Base-by-base conservation (phyloP, 805 yeast species). In the Zygoascus ofunaensis region DNA sequence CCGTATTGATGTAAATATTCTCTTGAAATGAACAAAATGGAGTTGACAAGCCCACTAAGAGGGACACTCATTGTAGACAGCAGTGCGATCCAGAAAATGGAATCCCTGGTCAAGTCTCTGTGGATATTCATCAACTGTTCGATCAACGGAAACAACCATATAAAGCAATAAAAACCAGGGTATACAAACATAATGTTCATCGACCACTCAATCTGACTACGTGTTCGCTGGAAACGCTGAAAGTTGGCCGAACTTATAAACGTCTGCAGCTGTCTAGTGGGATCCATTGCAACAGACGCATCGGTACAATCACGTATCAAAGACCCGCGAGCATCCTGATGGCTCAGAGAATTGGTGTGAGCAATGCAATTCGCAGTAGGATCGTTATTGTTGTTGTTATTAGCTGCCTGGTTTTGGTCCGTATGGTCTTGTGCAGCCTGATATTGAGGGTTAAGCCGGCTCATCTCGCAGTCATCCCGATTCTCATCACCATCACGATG, bases 81-180 rank as follows among this genome's bases (percentile, higher is more conserved):
- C 41, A 74, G 71, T 37, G 76, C 72, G 33, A 85, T 60, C 82
- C 90, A 81, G 46, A 71, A 71, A 2, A 81, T 76, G 69, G 69
- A 1, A 44, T 36, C 20, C 68, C 58, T 34, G 3, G 19, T 17
- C 4, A 21, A 10, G 18, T 45, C 44, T 5, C 28, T 14, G 2
- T 19, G 24, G 26, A 37, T 41, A 23, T 39, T 33, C 19, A 47
- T n/a, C 32, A 76, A 68, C 53, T 82, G 82, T 30, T 76, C 68
- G 4, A 81, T 71, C 46, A 85, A 72, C 1, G 96, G 96, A 53
- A 83, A 79, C 15, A 81, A 56, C 97, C 97, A 87, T 37, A 87
- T 61, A 19, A 82, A 66, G 48, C 85, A 69, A 61, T 85, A 87
- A 1, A 94, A 80, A 34, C 82, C 65, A 3, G 97, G 97, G 59